Percentiles rank a stretch among this genome's conserved stretches.
Evolutionary conservation across 306 rosid genomes (phyloP).

Genomic region (Vigna radiata): DNA sequence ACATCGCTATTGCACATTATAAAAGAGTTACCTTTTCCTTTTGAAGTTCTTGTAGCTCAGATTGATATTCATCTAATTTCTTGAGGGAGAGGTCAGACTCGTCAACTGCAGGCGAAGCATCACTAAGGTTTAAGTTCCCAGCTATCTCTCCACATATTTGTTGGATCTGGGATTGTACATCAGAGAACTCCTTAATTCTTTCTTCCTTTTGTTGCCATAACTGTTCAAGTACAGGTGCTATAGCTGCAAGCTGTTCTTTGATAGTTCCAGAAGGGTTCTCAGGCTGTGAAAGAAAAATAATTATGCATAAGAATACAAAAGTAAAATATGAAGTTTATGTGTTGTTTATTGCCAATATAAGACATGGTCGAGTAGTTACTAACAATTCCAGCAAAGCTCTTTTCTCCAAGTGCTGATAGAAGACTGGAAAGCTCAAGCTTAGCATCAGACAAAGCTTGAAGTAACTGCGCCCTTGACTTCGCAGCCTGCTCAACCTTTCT

Average conservation of each 20-base stretch:
- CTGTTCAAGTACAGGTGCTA: conserved; percentile 88
- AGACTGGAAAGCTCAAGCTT: conserved; percentile 83
- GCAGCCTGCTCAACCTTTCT: conserved; percentile 97
- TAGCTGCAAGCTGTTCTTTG: conserved; percentile 70
- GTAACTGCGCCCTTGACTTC: conserved; percentile 93
- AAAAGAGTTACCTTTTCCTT: conserved; percentile 83
- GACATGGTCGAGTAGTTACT: conserved; percentile 34
- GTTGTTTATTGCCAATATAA: conserved; percentile 7
- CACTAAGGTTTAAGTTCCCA: conserved; percentile 66
- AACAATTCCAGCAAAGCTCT: conserved; percentile 62
- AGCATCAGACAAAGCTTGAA: conserved; percentile 86
- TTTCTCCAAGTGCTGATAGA: conserved; percentile 88
- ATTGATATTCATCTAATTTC: conserved; percentile 85
- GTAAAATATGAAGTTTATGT: neutral
- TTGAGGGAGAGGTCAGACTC: conserved; percentile 87
- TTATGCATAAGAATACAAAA: conserved; percentile 17
- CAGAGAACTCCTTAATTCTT: conserved; percentile 85
- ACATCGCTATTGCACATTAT: conserved; percentile 37
- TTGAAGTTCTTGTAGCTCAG: conserved; percentile 95
- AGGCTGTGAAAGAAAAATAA: conserved; percentile 46
- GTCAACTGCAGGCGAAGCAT: conserved; percentile 66
- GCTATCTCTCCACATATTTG: conserved; percentile 94
- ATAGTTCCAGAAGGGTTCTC: conserved; percentile 55
- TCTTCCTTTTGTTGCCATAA: conserved; percentile 92
- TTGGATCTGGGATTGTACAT: conserved; percentile 89